Percentiles rank a stretch among this genome's conserved stretches.
phyloP scores from a whole-genome alignment of 75 land plant genomes.

The Gnetum montanum region DNA sequence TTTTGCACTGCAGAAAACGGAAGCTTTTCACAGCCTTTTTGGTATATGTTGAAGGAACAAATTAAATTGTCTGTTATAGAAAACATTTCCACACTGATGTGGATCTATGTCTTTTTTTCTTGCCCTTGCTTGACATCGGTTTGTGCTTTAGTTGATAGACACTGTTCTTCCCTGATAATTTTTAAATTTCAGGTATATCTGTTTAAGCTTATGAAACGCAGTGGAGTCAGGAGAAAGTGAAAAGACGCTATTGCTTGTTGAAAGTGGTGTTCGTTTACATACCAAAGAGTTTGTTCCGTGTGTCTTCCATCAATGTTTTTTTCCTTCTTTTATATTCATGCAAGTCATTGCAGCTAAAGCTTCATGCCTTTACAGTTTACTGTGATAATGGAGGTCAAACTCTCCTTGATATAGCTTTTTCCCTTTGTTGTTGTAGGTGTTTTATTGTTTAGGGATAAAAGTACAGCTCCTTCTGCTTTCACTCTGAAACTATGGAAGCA shows the following conservation, averaged over 20 bases:
- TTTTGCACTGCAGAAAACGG: no score
- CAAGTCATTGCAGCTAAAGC: slow-evolving; percentile 1
- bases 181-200: slow-evolving; percentile 58
- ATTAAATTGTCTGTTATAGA: no score
- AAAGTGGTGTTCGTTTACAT: slow-evolving; percentile 89
- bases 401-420: no score
- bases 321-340: neutral
- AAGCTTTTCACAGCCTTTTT: no score
- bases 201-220: slow-evolving; percentile 94
- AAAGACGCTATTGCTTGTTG: slow-evolving; percentile 76
- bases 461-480: slow-evolving; percentile 89
- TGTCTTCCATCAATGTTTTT: neutral
- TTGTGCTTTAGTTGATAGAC: no score
- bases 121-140: no score
- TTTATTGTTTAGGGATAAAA: slow-evolving; percentile 83
- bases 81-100: no score
- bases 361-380: no score
- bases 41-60: no score
- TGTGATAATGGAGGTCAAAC: no score
- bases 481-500: slow-evolving; percentile 91
- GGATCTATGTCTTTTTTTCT: no score
- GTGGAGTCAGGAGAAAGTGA: slow-evolving; percentile 99
- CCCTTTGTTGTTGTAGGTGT: no score
- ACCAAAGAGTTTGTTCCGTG: slow-evolving; percentile 83
- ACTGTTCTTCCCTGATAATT: neutral